These are phyloP conservation scores for Nothopassalora personata DNA, from an alignment of 2,329 filamentous ascomycete species.

Conservation along the genomic window DNA sequence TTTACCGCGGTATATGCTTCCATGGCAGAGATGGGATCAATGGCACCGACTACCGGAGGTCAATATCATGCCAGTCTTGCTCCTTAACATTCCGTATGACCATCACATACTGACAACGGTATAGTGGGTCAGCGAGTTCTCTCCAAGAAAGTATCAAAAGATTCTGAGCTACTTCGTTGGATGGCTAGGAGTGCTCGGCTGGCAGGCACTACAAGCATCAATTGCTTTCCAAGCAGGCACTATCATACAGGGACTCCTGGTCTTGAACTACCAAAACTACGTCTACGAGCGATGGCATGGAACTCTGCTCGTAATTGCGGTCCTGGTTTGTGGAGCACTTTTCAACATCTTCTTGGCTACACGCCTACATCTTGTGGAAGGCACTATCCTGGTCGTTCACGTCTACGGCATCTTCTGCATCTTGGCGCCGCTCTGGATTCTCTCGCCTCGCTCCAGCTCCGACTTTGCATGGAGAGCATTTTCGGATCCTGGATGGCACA, in stretches of 20 bases:
- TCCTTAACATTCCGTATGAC: too few relatives aligned
- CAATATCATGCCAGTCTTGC: slow-evolving; percentile 12
- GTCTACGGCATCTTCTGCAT: slow-evolving; percentile 48
- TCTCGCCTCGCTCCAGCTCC: slow-evolving; percentile 19
- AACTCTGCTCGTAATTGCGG: slow-evolving; percentile 19
- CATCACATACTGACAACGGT: too few relatives aligned
- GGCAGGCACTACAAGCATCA: slow-evolving; percentile 11
- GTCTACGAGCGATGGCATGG: slow-evolving; percentile 20
- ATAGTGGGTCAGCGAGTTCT: slow-evolving; percentile 11
- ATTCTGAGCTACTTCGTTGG: slow-evolving; percentile 12
- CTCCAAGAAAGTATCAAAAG: slow-evolving; percentile 8
- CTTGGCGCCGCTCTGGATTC: slow-evolving; percentile 36
- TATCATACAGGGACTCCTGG: slow-evolving; percentile 15
- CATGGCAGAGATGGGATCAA: slow-evolving; percentile 27
- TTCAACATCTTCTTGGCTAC: slow-evolving; percentile 42
- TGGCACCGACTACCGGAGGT: slow-evolving; percentile 34
- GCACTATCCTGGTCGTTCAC: slow-evolving; percentile 44
- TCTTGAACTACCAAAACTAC: slow-evolving; percentile 14
- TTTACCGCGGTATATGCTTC: slow-evolving; percentile 30
- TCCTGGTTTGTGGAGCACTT: slow-evolving; percentile 16
- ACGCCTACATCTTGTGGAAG: slow-evolving; percentile 44
- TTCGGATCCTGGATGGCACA: slow-evolving; percentile 12
- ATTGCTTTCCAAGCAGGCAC: slow-evolving; percentile 29
- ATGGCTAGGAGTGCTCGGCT: slow-evolving; percentile 16
- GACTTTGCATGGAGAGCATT: slow-evolving; percentile 9